Conservation (phyloP, 2,329 filamentous ascomycete genomes). For the Xylaria polymorpha region DNA sequence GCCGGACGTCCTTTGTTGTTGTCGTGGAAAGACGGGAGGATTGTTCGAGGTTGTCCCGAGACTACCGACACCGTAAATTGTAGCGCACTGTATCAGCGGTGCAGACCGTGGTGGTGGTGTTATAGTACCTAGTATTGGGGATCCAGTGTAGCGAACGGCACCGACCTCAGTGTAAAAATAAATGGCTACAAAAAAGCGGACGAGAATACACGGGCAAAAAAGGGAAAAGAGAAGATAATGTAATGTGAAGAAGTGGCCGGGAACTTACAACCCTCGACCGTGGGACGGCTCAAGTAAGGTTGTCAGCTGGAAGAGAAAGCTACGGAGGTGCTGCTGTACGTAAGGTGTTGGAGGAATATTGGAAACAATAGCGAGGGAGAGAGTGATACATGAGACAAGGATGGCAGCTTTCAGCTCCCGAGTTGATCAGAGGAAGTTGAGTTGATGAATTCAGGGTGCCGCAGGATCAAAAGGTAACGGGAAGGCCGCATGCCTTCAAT, state of each 20-base stretch:
- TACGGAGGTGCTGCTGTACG: neutral
- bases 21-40: conserved; percentile 25
- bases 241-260: conserved; percentile 3
- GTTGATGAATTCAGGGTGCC: conserved; percentile 1
- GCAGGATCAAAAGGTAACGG: conserved; percentile 24
- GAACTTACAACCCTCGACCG: neutral
- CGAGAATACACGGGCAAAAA: neutral
- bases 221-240: conserved; percentile 8
- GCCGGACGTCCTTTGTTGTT: conserved; percentile 21
- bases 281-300: conserved; percentile 15
- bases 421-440: conserved; percentile 1
- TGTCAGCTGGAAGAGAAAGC: neutral
- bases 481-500: conserved; percentile 15
- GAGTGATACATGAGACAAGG: conserved; percentile 13
- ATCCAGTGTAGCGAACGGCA: conserved; percentile 7
- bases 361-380: conserved; percentile 15
- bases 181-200: neutral
- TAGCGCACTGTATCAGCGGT: neutral
- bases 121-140: neutral
- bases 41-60: conserved; percentile 10
- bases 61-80: neutral
- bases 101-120: neutral
- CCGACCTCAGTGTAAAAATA: conserved; percentile 1
- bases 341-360: neutral
- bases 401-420: conserved; percentile 10